Evolutionary conservation across 2,329 filamentous ascomycete genomes (phyloP), one percentile per base, ranked within the genome.

Genomic region (Aspergillus jensenii): DNA sequence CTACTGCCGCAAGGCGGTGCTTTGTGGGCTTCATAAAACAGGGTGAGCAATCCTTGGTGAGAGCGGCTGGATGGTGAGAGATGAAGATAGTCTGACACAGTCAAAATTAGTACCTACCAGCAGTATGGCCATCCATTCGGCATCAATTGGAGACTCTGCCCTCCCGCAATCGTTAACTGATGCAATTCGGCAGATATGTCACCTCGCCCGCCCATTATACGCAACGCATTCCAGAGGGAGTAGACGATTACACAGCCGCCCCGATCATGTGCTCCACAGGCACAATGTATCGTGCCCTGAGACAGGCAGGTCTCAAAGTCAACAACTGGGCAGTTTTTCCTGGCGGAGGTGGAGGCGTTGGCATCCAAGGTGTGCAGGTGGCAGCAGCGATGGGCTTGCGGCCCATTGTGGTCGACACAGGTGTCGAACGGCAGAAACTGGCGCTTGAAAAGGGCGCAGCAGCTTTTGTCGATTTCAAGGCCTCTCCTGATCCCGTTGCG

Each of bases 221-320:
- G 0, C 78, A 77, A 0, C 74, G 78, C 21, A 84, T 86, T 55
- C 84, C 83, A 0, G 81, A 85, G 31, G 82, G 79, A 0, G 78
- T 86, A 0, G 69, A 73, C 0, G 83, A 85, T 59, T 78, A 81
- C 59, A 63, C 83, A 14, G 84, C 84, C 2, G 85, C 79, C 0
- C 84, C 84, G 1, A 80, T 87, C 58, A 85, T 87, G 82, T 87
- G 84, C 71, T 79, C 75, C 44, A 82, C 81, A 0, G 80, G 78
- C 6, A 87, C 85, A 1, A 82, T 86, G 60, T 84, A 86, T 68
- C 78, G 81, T 4, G 81, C 83, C 2, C 72, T 87, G 52, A 76
- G 79, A 15, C 79, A 83, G 37, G 81, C 80, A 0, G 75, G 74
- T 2, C 71, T 85, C 4, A 73, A 73, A 57, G 72, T 82, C 0